These are phyloP conservation scores for Dichomitus squalens DNA, from an alignment of 1,284 basidiomycete species.

Conservation along the genomic window DNA sequence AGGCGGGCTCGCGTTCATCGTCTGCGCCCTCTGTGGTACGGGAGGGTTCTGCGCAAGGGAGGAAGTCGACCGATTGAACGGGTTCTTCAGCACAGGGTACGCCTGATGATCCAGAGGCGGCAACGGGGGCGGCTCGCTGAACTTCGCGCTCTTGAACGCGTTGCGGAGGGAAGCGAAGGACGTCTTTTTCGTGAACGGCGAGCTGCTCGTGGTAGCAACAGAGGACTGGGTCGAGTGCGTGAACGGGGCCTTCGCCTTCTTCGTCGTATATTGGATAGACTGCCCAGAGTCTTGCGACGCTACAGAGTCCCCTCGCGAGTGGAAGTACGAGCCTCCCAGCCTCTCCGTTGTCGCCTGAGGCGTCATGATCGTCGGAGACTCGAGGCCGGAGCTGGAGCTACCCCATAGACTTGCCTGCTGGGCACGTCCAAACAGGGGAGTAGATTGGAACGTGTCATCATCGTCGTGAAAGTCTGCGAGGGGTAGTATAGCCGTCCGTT, in stretches of 20 bases:
- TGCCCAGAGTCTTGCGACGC: conserved; percentile 67
- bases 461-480: conserved; percentile 71
- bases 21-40: conserved; percentile 35
- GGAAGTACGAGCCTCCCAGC: conserved; percentile 66
- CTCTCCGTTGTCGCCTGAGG: conserved; percentile 53
- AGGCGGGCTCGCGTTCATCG: conserved; percentile 43
- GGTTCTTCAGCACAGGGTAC: conserved; percentile 73
- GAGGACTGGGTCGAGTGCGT: conserved; percentile 73
- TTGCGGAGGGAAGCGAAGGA: conserved; percentile 88
- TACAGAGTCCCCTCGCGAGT: conserved; percentile 74
- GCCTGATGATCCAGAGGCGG: conserved; percentile 65
- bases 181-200: conserved; percentile 76
- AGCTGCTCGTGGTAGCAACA: conserved; percentile 49
- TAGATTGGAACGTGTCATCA: conserved; percentile 67
- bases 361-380: conserved; percentile 66
- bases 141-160: conserved; percentile 78
- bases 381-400: conserved; percentile 47
- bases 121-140: conserved; percentile 54
- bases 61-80: conserved; percentile 79
- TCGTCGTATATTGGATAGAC: conserved; percentile 45
- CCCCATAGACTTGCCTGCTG: conserved; percentile 44
- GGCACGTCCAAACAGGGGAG: conserved; percentile 65
- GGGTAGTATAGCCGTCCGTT: neutral
- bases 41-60: conserved; percentile 54
- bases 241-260: conserved; percentile 54